These are phyloP conservation scores for Takakia lepidozioides DNA, from an alignment of 225 moss, liverwort and hornwort species.

Conservation along the genomic window DNA sequence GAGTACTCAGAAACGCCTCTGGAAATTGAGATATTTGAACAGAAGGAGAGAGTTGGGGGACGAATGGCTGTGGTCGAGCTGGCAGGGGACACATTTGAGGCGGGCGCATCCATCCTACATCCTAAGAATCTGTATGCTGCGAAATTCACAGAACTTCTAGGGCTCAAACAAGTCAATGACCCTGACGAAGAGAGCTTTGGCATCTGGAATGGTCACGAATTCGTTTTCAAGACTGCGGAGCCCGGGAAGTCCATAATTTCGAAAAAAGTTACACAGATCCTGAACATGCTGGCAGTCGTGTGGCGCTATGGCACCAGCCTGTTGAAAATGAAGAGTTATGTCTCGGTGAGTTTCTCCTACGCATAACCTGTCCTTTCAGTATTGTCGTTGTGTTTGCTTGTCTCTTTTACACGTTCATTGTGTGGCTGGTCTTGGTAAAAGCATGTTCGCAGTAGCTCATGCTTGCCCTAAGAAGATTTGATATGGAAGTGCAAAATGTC, in stretches of 20 bases:
- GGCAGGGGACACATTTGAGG: slow-evolving; percentile 72
- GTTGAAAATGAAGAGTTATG: slow-evolving; percentile 64
- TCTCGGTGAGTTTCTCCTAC: slow-evolving; percentile 42
- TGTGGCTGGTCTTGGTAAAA: neutral
- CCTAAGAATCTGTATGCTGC: slow-evolving; percentile 47
- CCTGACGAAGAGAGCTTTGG: slow-evolving; percentile 59
- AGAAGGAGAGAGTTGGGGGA: slow-evolving; percentile 57
- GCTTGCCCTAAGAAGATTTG: too few species aligned
- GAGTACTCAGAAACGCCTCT: slow-evolving; percentile 34
- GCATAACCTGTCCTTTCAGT: neutral
- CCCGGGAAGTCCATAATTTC: slow-evolving; percentile 56
- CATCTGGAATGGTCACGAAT: slow-evolving; percentile 71
- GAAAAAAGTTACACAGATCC: slow-evolving; percentile 46
- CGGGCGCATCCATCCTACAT: slow-evolving; percentile 74
- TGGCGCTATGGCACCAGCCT: slow-evolving; percentile 89
- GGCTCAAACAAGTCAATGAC: slow-evolving; percentile 35
- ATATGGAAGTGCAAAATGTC: neutral
- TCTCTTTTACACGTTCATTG: neutral
- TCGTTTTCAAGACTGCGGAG: slow-evolving; percentile 65
- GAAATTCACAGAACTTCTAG: slow-evolving; percentile 51
- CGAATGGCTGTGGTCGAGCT: slow-evolving; percentile 79
- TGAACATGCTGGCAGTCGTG: slow-evolving; percentile 59
- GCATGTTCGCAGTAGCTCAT: too few species aligned
- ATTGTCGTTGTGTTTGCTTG: neutral
- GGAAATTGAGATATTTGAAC: slow-evolving; percentile 58